A percentile compares a stretch with the other conserved stretches of the same genome.
Evolutionary conservation across 2,329 filamentous ascomycete species (phyloP).

Genomic region (Ophiocordyceps australis): DNA sequence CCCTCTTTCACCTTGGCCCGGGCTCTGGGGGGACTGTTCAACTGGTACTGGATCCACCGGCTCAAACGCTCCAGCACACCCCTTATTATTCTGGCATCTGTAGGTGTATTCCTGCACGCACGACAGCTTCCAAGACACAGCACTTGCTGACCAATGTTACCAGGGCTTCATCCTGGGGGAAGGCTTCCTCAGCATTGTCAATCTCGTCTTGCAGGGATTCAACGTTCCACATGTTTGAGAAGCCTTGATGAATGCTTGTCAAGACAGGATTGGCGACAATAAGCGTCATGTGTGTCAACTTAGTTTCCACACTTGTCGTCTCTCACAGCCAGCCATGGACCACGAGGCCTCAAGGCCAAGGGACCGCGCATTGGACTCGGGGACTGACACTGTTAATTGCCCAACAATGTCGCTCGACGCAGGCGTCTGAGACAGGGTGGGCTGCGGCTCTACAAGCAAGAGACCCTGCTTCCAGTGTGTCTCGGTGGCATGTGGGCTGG

Average conservation of each 20-base stretch:
- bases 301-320: slow-evolving; percentile 30
- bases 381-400: slow-evolving; percentile 51
- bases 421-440: slow-evolving; percentile 25
- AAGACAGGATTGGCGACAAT: no score
- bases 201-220: slow-evolving; percentile 63
- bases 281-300: slow-evolving; percentile 14
- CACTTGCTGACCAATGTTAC: slow-evolving; percentile 1
- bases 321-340: slow-evolving; percentile 24
- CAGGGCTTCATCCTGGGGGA: slow-evolving; percentile 82
- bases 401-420: slow-evolving; percentile 44
- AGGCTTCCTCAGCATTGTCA: slow-evolving; percentile 81
- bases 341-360: slow-evolving; percentile 48
- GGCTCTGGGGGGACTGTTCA: slow-evolving; percentile 56
- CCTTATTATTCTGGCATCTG: slow-evolving; percentile 71
- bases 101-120: no score
- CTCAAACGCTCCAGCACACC: slow-evolving; percentile 44
- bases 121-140: no score
- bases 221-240: slow-evolving; percentile 60
- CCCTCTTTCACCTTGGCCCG: slow-evolving; percentile 88
- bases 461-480: slow-evolving; percentile 90
- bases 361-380: slow-evolving; percentile 49
- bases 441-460: slow-evolving; percentile 45
- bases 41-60: slow-evolving; percentile 57
- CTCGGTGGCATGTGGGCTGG: slow-evolving; percentile 54
- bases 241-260: no score